Evolutionary conservation across 1,284 basidiomycete species (phyloP), one percentile per base, ranked within the genome.

Genomic region (Austropuccinia psidii): DNA sequence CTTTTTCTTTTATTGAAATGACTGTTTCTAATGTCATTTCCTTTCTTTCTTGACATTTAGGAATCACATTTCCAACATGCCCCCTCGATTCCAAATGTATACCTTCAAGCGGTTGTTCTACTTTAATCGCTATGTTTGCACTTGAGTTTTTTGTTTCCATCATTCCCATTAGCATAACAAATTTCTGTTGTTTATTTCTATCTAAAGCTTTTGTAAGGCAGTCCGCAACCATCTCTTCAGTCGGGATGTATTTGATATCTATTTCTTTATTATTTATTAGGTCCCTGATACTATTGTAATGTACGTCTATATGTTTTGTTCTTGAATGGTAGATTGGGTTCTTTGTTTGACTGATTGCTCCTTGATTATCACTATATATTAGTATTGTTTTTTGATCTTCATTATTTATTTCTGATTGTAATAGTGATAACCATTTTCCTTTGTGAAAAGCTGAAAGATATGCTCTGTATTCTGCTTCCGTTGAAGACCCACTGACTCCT

Each of bases 141-240:
- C 24, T 17, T 49, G 19, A 19, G 45, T 49, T 49, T 49, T 49
- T 24, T 49, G 5, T 24, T 49, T 54, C 52, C 15, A n/a, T 54
- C 52, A 54, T 54, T 21, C 52, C n/a, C n/a, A n/a, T n/a, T n/a
- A n/a, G n/a, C 4, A 54, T 58, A 35, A 35, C 43, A 15, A 69
- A 69, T 13, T 58, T 45, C 43, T 33, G 41, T 57, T 69, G 67
- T 47, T 69, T 69, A 37, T 57, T 54, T 57, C 67, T 43, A 35
- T 69, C 54, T 58, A 69, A 58, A 54, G 67, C 52, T 47, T 69
- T 69, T 27, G 54, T 69, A n/a, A 58, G 41, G 19, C 57, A 57
- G 31, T 68, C 66, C n/a, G 66, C 66, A 55, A 52, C 54, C 66
- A 66, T 66, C 7, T 66, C 31, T 33, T 24, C 47, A 29, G 64